A percentile compares a stretch with the other conserved stretches of the same genome.
Conservation (phyloP, 2,329 filamentous ascomycete genomes). For the Sarocladiaceae sp. region DNA sequence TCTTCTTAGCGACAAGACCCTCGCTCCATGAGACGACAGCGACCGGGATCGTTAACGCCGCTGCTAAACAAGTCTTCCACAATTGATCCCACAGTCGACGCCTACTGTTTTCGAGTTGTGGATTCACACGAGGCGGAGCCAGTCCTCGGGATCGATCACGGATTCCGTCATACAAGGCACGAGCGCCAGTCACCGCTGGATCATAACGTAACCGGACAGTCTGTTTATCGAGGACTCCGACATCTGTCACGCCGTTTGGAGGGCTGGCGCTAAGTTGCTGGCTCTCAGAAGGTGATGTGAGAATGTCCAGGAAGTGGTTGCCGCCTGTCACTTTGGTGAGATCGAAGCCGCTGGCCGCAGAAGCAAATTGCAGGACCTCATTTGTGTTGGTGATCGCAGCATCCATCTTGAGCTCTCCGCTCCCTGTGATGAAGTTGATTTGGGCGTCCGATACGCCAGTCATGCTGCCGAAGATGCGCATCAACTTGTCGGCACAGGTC, state of each 20-base stretch:
- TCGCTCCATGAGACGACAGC: slow-evolving; percentile 28
- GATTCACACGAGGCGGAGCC: slow-evolving; percentile 27
- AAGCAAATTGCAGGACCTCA: slow-evolving; percentile 19
- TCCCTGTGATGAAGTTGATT: slow-evolving; percentile 34
- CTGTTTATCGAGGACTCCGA: slow-evolving; percentile 23
- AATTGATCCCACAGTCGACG: slow-evolving; percentile 27
- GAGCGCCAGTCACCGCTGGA: slow-evolving; percentile 26
- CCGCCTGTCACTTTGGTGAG: slow-evolving; percentile 17
- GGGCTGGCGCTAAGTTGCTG: slow-evolving; percentile 17
- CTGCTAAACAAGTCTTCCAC: slow-evolving; percentile 25
- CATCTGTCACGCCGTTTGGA: slow-evolving; percentile 21
- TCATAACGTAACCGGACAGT: slow-evolving; percentile 29
- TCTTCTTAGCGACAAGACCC: slow-evolving; percentile 16
- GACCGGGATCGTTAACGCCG: slow-evolving; percentile 28
- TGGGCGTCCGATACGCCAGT: slow-evolving; percentile 25
- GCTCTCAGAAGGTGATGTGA: slow-evolving; percentile 15
- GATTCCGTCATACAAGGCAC: slow-evolving; percentile 21
- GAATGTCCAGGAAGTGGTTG: slow-evolving; percentile 20
- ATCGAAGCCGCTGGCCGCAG: slow-evolving; percentile 18
- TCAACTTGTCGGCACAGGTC: slow-evolving; percentile 30
- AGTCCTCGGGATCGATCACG: slow-evolving; percentile 18
- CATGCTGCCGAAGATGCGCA: slow-evolving; percentile 20
- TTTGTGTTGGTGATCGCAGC: slow-evolving; percentile 18
- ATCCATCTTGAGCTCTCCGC: slow-evolving; percentile 28
- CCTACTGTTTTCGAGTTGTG: slow-evolving; percentile 23